phyloP scores from a whole-genome alignment of 2,329 filamentous ascomycete species.

The Chrysoporthe deuterocubensis region DNA sequence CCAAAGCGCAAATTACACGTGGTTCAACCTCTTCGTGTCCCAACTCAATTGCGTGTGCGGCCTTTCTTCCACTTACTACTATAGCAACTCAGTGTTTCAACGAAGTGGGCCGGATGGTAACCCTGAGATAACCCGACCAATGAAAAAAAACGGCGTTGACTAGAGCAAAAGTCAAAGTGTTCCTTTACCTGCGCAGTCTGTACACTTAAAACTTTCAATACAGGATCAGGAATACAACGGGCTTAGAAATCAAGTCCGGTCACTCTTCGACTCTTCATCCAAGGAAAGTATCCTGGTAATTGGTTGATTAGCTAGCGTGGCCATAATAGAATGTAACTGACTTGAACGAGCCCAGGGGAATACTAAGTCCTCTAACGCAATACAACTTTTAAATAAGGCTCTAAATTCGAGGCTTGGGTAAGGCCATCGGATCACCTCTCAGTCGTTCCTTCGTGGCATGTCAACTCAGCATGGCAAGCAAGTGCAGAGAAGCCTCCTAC shows the following conservation, averaged over 20 bases:
- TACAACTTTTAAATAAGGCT: not conserved
- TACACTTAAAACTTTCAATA: too few relatives aligned
- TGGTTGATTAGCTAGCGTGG: not conserved
- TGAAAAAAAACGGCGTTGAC: not conserved
- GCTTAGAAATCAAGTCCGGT: not conserved
- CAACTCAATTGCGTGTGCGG: not conserved
- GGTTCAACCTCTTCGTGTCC: not conserved
- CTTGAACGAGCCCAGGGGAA: too few relatives aligned
- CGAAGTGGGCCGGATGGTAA: not conserved
- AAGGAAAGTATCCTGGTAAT: not conserved
- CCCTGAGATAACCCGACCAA: too few relatives aligned
- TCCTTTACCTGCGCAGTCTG: not conserved
- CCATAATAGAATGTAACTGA: not conserved
- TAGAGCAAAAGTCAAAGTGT: not conserved
- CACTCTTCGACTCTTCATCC: too few relatives aligned
- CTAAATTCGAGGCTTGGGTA: not conserved
- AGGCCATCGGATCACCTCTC: not conserved
- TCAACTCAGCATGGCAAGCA: not conserved
- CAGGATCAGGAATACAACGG: too few relatives aligned
- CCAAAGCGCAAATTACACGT: not conserved
- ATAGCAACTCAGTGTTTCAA: not conserved
- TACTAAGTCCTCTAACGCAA: not conserved
- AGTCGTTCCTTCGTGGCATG: not conserved
- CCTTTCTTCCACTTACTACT: not conserved
- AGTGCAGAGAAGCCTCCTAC: not conserved